Percentiles rank a stretch among this genome's conserved stretches.
Evolutionary conservation across 768 basidiomycete species (phyloP).

Genomic region (Hypsizygus marmoreus): DNA sequence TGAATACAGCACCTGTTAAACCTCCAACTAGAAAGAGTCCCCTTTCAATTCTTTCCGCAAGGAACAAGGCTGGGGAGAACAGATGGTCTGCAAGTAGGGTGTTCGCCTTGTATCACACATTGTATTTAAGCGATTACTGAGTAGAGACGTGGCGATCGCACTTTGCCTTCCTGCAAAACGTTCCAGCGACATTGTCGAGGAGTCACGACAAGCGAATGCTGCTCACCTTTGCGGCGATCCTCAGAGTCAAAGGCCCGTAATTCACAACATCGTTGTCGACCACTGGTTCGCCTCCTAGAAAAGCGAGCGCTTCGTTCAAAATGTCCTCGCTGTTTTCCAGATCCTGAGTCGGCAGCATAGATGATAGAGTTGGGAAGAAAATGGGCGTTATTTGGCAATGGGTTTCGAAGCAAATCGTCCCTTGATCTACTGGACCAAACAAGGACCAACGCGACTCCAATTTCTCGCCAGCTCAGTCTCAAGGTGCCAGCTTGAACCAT

Average conservation of each 20-base stretch:
- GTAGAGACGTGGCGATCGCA: slow-evolving; percentile 27
- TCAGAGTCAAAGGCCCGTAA: slow-evolving; percentile 57
- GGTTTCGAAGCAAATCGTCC: background rate
- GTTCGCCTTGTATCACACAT: slow-evolving; percentile 50
- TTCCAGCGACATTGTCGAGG: background rate
- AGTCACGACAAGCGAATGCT: background rate
- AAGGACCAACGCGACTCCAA: slow-evolving; percentile 32
- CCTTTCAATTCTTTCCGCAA: slow-evolving; percentile 67
- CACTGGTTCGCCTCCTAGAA: slow-evolving; percentile 48
- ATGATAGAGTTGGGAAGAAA: no score
- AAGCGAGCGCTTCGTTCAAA: slow-evolving; percentile 50
- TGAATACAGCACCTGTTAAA: slow-evolving; percentile 38
- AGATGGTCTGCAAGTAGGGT: slow-evolving; percentile 73
- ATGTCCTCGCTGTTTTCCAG: slow-evolving; percentile 47
- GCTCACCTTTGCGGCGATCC: slow-evolving; percentile 60
- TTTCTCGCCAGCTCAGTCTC: background rate
- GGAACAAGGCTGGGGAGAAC: slow-evolving; percentile 67
- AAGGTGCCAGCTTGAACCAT: slow-evolving; percentile 22
- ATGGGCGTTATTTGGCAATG: background rate
- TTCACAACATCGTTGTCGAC: slow-evolving; percentile 44
- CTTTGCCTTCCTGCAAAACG: slow-evolving; percentile 57
- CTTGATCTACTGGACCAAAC: slow-evolving; percentile 24
- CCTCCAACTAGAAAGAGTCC: slow-evolving; percentile 44
- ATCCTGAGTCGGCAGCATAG: no score
- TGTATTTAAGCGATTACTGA: slow-evolving; percentile 10